phyloP scores from a whole-genome alignment of 169 alveolate species.

The Theileria luwenshuni region DNA sequence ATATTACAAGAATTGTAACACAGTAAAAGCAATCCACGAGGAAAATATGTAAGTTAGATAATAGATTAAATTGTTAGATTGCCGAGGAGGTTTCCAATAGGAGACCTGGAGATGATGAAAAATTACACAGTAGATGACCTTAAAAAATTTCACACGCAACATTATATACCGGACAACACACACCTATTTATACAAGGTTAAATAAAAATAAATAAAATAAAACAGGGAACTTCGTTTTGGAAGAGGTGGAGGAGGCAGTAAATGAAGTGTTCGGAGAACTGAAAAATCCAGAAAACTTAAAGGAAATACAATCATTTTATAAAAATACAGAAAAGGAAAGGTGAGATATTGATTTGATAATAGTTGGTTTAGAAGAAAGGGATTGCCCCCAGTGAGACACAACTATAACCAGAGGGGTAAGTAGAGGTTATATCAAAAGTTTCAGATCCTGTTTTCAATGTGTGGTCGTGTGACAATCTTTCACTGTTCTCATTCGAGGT shows the following conservation, averaged over 20 bases:
- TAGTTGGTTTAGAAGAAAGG: slow-evolving; percentile 21
- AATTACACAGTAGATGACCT: slow-evolving; percentile 63
- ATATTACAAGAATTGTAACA: slow-evolving; percentile 80
- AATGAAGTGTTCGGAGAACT: slow-evolving; percentile 23
- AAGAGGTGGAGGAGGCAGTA: slow-evolving; percentile 31
- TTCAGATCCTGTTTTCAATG: slow-evolving; percentile 39
- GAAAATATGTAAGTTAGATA: slow-evolving; percentile 71
- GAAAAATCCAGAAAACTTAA: slow-evolving; percentile 31
- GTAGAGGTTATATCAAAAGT: not conserved
- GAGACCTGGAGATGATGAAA: slow-evolving; percentile 67
- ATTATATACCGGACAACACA: slow-evolving; percentile 64
- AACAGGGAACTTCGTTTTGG: slow-evolving; percentile 17
- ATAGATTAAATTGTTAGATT: slow-evolving; percentile 22
- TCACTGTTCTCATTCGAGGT: slow-evolving; percentile 42
- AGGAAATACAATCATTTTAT: slow-evolving; percentile 29
- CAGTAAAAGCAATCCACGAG: slow-evolving; percentile 75
- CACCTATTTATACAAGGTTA: slow-evolving; percentile 60
- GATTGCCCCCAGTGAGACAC: slow-evolving; percentile 60
- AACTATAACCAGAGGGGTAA: slow-evolving; percentile 42
- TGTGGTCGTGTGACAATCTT: slow-evolving; percentile 54
- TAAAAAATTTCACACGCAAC: slow-evolving; percentile 58
- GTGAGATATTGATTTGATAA: not conserved
- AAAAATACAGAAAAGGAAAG: slow-evolving; percentile 53
- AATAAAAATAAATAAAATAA: not conserved
- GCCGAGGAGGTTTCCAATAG: slow-evolving; percentile 74